These are phyloP conservation scores for Tardiomyces blankii DNA, from an alignment of 1,139 yeast species.

Conservation along the genomic window DNA sequence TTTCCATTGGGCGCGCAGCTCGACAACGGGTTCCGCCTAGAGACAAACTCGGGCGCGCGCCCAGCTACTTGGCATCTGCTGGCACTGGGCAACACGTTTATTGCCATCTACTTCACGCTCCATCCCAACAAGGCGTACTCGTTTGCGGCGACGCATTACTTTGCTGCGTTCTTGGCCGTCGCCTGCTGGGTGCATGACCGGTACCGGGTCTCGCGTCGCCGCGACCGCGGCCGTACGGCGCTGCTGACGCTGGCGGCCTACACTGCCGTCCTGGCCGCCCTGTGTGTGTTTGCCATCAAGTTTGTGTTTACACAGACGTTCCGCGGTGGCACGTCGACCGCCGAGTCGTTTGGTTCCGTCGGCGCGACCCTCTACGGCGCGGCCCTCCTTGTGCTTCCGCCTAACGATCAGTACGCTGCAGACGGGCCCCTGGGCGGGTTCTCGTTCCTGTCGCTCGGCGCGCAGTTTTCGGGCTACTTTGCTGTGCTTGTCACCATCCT, in stretches of 20 bases:
- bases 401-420: neutral
- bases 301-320: neutral
- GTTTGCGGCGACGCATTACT: slow-evolving; percentile 3
- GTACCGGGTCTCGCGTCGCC: neutral
- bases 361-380: slow-evolving; percentile 2
- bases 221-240: neutral
- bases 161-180: neutral
- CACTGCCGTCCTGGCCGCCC: neutral
- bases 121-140: slow-evolving; percentile 5
- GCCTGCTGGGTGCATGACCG: slow-evolving; percentile 3
- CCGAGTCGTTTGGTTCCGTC: neutral
- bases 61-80: slow-evolving; percentile 1
- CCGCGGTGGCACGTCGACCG: neutral
- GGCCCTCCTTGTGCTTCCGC: neutral
- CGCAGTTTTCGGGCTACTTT: slow-evolving; percentile 8
- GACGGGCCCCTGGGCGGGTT: slow-evolving; percentile 5
- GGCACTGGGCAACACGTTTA: slow-evolving; percentile 5
- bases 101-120: slow-evolving; percentile 5
- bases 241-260: neutral
- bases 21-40: neutral
- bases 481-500: slow-evolving; percentile 2
- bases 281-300: neutral
- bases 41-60: neutral
- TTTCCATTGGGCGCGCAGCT: neutral
- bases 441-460: neutral